Percentiles rank a stretch among this genome's conserved stretches.
These are phyloP conservation scores for Hsuehochloa calcarea DNA, from an alignment of 176 grass and related monocot genomes.

Conservation along the genomic window DNA sequence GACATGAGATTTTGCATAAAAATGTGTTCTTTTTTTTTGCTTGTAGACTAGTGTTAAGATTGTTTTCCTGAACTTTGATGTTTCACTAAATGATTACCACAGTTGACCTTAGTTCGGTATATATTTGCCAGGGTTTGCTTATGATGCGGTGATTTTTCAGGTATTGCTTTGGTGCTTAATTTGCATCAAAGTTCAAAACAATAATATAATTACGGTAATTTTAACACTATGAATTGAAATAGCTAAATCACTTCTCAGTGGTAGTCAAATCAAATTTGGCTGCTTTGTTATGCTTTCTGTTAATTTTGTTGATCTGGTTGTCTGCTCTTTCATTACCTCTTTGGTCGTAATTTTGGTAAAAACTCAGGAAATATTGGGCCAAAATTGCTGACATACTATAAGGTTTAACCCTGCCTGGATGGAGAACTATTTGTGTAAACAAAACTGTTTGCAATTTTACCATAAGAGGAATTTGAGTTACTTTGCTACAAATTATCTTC, in stretches of 20 bases:
- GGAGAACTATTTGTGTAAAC: neutral
- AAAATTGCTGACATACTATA: neutral
- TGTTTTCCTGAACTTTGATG: too few relatives aligned
- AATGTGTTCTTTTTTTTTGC: too few relatives aligned
- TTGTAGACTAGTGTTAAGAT: too few relatives aligned
- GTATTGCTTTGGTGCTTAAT: neutral
- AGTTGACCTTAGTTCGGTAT: neutral
- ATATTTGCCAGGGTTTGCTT: neutral
- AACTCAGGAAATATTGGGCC: neutral
- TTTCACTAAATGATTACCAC: too few relatives aligned
- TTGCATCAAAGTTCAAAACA: neutral
- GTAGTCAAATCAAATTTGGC: neutral
- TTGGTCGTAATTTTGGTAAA: neutral
- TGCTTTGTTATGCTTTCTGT: neutral
- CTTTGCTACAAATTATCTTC: neutral
- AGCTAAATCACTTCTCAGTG: neutral
- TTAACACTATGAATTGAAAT: neutral
- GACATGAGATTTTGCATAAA: too few relatives aligned
- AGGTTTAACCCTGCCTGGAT: neutral
- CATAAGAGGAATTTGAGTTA: conserved; percentile 15
- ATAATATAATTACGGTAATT: neutral
- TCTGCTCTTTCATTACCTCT: neutral
- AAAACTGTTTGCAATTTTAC: neutral
- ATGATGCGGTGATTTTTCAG: neutral
- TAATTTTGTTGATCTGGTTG: neutral